Conservation (phyloP, 2,329 filamentous ascomycete species). For the Pestalotiopsis fici region DNA sequence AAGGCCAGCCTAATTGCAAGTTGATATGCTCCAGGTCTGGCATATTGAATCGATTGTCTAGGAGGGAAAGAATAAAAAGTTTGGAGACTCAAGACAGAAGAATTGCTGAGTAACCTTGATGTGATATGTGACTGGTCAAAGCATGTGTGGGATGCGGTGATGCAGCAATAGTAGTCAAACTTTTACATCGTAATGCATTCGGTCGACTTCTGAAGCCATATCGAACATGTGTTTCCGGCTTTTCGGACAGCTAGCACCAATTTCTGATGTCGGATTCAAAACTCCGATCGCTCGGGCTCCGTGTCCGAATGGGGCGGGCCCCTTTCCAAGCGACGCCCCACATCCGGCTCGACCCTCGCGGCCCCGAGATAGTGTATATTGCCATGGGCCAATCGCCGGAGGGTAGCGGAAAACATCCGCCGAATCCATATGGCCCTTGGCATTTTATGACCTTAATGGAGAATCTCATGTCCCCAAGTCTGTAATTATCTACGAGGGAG, state of each 20-base stretch:
- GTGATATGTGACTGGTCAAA: no score
- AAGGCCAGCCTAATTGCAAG: no score
- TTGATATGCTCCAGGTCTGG: no score
- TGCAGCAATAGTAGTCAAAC: neutral
- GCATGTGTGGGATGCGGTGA: no score
- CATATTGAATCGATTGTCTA: no score
- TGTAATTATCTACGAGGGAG: neutral
- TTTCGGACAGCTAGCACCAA: no score
- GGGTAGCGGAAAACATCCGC: neutral
- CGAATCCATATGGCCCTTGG: neutral
- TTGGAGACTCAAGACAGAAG: no score
- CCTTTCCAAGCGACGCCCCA: neutral
- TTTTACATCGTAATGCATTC: no score
- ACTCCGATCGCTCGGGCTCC: neutral
- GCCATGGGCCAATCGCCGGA: neutral
- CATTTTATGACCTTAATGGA: neutral
- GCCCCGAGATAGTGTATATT: neutral
- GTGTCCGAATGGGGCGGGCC: neutral
- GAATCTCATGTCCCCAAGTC: neutral
- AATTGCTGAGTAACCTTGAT: no score
- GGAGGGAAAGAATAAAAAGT: no score
- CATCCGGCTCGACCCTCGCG: neutral
- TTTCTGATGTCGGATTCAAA: neutral
- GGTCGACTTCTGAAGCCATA: neutral
- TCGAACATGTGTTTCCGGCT: no score